These are phyloP conservation scores for Gigaspora rosea DNA, from an alignment of 192 early-diverging fungal species.

Conservation along the genomic window DNA sequence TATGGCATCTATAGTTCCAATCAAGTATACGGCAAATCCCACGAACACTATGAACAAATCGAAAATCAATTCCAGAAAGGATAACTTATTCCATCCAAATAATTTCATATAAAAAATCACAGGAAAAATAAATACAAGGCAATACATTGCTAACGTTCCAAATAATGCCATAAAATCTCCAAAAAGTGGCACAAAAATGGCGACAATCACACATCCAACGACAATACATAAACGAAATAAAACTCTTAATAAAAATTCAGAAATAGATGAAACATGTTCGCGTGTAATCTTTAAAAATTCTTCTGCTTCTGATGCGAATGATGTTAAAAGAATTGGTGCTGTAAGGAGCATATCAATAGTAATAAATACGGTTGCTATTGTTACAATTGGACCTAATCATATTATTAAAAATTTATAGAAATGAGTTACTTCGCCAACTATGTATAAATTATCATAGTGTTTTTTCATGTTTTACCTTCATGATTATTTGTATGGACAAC, in stretches of 20 bases:
- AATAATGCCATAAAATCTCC: constrained; percentile 77
- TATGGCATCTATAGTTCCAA: constrained; percentile 68
- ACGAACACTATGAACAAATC: constrained; percentile 57
- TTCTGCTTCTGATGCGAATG: constrained; percentile 76
- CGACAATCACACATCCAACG: constrained; percentile 55
- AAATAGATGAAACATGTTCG: constrained; percentile 46
- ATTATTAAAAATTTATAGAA: neutral
- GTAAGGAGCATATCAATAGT: constrained; percentile 82
- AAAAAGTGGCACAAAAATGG: constrained; percentile 77
- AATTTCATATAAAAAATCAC: constrained; percentile 76
- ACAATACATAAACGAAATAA: constrained; percentile 60
- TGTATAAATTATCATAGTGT: too few species aligned
- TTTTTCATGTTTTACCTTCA: neutral
- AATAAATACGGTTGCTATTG: constrained; percentile 61
- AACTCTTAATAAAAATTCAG: constrained; percentile 59
- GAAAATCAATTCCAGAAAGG: constrained; percentile 52
- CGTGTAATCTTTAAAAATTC: constrained; percentile 63
- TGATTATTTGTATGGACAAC: neutral
- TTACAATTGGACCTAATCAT: neutral
- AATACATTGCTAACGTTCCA: constrained; percentile 77
- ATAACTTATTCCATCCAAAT: constrained; percentile 60
- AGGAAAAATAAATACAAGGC: constrained; percentile 85
- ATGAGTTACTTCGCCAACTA: too few species aligned
- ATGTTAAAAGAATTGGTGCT: constrained; percentile 74
- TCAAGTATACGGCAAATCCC: constrained; percentile 62